Evolutionary conservation across 2,329 filamentous ascomycete genomes (phyloP).

Genomic region (Ophiognomonia clavigignenti-juglandacearum): DNA sequence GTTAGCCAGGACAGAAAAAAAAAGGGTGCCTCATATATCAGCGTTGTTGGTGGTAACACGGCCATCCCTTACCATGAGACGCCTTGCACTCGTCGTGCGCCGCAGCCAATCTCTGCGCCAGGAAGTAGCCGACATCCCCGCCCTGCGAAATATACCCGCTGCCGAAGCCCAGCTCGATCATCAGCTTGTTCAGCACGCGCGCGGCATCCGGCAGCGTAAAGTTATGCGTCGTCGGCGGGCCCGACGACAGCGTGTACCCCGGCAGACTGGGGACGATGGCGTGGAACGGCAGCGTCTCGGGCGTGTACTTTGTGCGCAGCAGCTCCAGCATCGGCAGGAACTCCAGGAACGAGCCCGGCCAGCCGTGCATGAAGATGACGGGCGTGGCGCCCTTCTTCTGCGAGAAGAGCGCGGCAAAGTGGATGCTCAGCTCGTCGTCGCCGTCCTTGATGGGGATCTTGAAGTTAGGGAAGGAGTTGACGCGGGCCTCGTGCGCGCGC

Average conservation of each 20-base stretch:
- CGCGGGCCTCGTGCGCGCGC: constrained; percentile 29
- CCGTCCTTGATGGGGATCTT: constrained; percentile 33
- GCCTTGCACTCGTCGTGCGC: constrained; percentile 43
- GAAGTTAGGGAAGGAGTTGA: constrained; percentile 48
- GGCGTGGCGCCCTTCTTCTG: constrained; percentile 43
- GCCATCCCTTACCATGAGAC: constrained; percentile 21
- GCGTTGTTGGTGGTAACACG: neutral
- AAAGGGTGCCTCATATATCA: neutral
- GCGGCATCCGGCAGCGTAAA: constrained; percentile 35
- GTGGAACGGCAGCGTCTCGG: constrained; percentile 49
- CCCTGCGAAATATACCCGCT: constrained; percentile 50
- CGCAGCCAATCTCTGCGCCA: constrained; percentile 37
- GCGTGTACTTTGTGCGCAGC: constrained; percentile 41
- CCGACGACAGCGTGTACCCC: constrained; percentile 45
- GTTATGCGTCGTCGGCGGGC: constrained; percentile 39
- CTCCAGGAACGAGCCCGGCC: constrained; percentile 50
- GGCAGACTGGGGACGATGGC: constrained; percentile 51
- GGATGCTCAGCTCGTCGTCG: constrained; percentile 34
- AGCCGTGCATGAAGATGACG: constrained; percentile 49
- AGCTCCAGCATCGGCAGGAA: constrained; percentile 47
- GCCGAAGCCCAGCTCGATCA: constrained; percentile 48
- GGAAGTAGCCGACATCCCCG: constrained; percentile 47
- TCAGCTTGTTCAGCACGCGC: constrained; percentile 43
- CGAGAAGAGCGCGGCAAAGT: constrained; percentile 53
- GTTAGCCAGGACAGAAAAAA: too few species aligned